These are phyloP conservation scores for Anaeramoeba ignava DNA, from an alignment of 78 protist species.

Conservation along the genomic window DNA sequence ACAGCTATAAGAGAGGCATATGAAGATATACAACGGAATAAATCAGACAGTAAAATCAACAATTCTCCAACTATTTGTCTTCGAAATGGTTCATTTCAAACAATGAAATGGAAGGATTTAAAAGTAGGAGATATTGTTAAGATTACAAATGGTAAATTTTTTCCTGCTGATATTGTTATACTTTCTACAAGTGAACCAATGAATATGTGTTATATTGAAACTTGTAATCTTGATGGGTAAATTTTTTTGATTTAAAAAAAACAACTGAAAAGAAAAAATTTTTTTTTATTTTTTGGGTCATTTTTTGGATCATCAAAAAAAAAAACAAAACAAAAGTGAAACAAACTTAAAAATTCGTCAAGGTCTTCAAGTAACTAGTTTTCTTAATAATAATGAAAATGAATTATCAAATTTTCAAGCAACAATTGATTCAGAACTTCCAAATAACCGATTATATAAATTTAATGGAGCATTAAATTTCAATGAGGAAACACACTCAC, in stretches of 20 bases:
- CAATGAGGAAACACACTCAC: not conserved
- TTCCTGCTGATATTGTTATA: not conserved
- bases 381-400: not conserved
- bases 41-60: not conserved
- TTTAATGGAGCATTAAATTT: constrained; percentile 10
- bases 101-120: not conserved
- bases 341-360: constrained; percentile 32
- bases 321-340: too few relatives aligned
- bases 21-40: constrained; percentile 6
- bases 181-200: not conserved
- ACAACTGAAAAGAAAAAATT: too few relatives aligned
- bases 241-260: too few relatives aligned
- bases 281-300: too few relatives aligned
- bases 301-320: too few relatives aligned
- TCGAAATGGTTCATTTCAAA: not conserved
- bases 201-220: constrained; percentile 50
- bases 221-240: constrained; percentile 58
- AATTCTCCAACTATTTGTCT: not conserved
- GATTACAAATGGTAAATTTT: not conserved
- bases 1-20: constrained; percentile 8
- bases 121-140: constrained; percentile 9
- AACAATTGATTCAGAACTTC: not conserved
- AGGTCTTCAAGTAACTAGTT: not conserved
- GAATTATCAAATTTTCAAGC: not conserved
- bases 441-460: not conserved